phyloP scores from a whole-genome alignment of 2,329 filamentous ascomycete genomes.

The Xylaria sp. region DNA sequence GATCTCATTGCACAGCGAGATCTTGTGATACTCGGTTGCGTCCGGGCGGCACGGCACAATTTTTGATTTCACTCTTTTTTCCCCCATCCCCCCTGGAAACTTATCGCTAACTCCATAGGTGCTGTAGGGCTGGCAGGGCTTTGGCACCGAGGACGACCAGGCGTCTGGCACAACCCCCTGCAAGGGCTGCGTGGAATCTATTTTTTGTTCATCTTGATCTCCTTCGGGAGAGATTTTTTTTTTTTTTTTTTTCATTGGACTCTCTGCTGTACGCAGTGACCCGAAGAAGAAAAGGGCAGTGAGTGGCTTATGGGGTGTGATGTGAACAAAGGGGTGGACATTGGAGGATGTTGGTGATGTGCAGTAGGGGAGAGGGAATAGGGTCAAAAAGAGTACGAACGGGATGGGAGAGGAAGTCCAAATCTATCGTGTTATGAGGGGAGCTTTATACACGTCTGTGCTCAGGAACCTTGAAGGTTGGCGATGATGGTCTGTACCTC shows the following conservation, averaged over 20 bases:
- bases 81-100: background rate
- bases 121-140: background rate
- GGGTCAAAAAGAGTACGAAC: background rate
- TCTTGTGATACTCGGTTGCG: background rate
- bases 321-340: background rate
- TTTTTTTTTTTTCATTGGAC: background rate
- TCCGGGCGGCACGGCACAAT: background rate
- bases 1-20: background rate
- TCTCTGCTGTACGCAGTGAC: background rate
- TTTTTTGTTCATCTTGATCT: background rate
- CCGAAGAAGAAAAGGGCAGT: background rate
- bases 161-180: background rate
- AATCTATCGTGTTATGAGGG: too few species aligned
- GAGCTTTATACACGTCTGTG: background rate
- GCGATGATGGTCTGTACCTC: background rate
- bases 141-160: background rate
- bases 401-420: background rate
- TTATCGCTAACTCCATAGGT: background rate
- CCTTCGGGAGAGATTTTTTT: background rate
- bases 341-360: background rate
- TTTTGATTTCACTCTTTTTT: conserved; percentile 1
- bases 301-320: background rate
- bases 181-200: background rate
- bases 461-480: background rate
- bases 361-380: background rate